Percentiles rank a stretch among this genome's conserved stretches.
Conservation (phyloP, 1,139 yeast genomes). For the Suhomyces kunorum region DNA sequence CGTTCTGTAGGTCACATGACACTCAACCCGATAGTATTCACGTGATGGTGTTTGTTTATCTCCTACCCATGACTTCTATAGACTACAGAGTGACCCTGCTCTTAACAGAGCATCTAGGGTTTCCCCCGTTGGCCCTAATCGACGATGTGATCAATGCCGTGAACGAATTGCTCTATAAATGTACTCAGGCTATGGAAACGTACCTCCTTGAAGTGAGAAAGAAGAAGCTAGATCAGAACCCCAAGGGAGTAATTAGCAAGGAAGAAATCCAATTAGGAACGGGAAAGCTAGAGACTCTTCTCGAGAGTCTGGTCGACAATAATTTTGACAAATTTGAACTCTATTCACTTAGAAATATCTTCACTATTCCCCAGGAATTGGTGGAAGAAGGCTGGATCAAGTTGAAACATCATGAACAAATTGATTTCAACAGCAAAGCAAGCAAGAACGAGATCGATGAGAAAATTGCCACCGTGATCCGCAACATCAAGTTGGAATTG, state of each 20-base stretch:
- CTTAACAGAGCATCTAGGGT: conserved; percentile 84
- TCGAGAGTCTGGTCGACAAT: conserved; percentile 78
- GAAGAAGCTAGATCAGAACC: conserved; percentile 16
- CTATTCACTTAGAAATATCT: conserved; percentile 74
- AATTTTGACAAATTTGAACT: conserved; percentile 87
- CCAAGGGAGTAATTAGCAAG: conserved; percentile 14
- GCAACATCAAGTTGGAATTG: conserved; percentile 48
- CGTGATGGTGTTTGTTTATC: conserved; percentile 1
- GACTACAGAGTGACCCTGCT: conserved; percentile 54
- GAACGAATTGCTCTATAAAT: conserved; percentile 79
- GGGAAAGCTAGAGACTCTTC: conserved; percentile 73
- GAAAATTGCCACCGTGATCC: conserved; percentile 37
- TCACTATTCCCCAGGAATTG: conserved; percentile 70
- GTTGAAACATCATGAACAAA: conserved; percentile 65
- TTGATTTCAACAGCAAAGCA: conserved; percentile 33
- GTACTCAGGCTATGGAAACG: conserved; percentile 77
- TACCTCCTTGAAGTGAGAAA: conserved; percentile 47
- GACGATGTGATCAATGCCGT: conserved; percentile 91
- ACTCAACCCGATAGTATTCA: neutral
- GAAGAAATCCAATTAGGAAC: conserved; percentile 73
- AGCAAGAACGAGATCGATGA: conserved; percentile 33
- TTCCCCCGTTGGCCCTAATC: conserved; percentile 80
- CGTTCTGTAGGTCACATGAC: neutral
- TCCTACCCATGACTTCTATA: conserved; percentile 9
- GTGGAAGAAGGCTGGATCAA: conserved; percentile 67